Percentiles rank a stretch among this genome's conserved stretches.
Conservation (phyloP, 768 basidiomycete genomes). For the Hericium rajendrae region DNA sequence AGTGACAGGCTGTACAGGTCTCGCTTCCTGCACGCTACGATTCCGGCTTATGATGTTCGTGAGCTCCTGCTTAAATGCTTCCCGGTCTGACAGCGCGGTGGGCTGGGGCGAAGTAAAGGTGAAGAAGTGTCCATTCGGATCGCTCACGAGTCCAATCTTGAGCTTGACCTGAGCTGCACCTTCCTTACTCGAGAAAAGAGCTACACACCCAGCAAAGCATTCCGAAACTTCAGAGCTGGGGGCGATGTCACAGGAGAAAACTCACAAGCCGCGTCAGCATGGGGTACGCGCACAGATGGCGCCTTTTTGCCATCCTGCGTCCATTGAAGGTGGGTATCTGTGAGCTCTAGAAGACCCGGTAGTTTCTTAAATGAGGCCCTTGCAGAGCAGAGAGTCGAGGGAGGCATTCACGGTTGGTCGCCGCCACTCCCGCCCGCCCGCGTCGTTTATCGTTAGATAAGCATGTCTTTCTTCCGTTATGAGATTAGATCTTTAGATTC, state of each 20-base stretch:
- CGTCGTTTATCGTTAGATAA: constrained; percentile 1
- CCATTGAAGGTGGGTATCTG: constrained; percentile 68
- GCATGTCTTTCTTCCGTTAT: neutral
- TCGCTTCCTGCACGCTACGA: constrained; percentile 25
- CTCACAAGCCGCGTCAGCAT: constrained; percentile 51
- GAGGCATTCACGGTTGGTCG: constrained; percentile 9
- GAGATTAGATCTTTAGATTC: neutral
- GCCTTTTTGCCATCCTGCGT: constrained; percentile 60
- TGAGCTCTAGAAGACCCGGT: constrained; percentile 66
- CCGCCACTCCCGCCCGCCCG: neutral
- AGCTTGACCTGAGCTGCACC: constrained; percentile 71
- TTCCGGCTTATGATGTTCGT: constrained; percentile 72
- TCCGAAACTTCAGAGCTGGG: constrained; percentile 1
- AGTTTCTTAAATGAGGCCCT: constrained; percentile 82
- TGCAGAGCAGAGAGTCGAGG: constrained; percentile 30
- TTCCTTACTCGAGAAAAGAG: constrained; percentile 81
- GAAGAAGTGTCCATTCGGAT: constrained; percentile 75
- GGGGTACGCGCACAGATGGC: constrained; percentile 53
- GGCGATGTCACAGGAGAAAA: constrained; percentile 9
- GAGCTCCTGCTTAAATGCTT: constrained; percentile 73
- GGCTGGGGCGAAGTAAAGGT: constrained; percentile 64
- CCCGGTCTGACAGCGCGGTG: constrained; percentile 60
- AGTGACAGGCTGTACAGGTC: constrained; percentile 11
- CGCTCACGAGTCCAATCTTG: constrained; percentile 58
- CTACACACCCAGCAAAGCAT: constrained; percentile 24